These are phyloP conservation scores for Artomyces pyxidatus DNA, from an alignment of 768 basidiomycete genomes.

Conservation along the genomic window DNA sequence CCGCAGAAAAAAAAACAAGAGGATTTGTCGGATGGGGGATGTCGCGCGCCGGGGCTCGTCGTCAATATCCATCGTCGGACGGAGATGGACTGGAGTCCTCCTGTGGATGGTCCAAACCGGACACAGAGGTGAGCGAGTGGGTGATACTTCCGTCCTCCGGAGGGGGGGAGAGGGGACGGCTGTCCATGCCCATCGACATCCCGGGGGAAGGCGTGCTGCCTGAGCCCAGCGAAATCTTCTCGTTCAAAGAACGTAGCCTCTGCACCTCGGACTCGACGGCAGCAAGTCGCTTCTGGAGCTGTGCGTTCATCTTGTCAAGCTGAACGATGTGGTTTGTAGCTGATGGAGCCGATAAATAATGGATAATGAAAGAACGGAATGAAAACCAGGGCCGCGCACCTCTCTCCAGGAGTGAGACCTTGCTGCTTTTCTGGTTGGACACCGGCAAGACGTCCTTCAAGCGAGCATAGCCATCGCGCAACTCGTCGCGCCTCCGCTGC, in stretches of 20 bases:
- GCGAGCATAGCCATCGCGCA: slow-evolving; percentile 83
- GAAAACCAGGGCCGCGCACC: slow-evolving; percentile 43
- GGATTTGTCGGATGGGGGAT: slow-evolving; percentile 12
- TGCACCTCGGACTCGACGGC: slow-evolving; percentile 61
- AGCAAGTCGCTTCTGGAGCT: slow-evolving; percentile 60
- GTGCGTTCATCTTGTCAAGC: slow-evolving; percentile 65
- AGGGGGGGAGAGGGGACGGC: slow-evolving; percentile 55
- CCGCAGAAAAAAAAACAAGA: slow-evolving; percentile 17
- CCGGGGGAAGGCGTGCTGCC: slow-evolving; percentile 47
- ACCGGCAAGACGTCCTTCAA: slow-evolving; percentile 82
- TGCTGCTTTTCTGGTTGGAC: slow-evolving; percentile 87
- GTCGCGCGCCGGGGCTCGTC: slow-evolving; percentile 14
- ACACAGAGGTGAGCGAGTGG: slow-evolving; percentile 42
- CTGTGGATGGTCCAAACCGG: slow-evolving; percentile 52
- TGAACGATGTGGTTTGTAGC: slow-evolving; percentile 73
- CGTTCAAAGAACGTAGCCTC: slow-evolving; percentile 67
- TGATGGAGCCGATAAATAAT: slow-evolving; percentile 21
- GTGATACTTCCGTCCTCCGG: slow-evolving; percentile 40
- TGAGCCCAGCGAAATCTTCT: slow-evolving; percentile 71
- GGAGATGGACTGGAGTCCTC: slow-evolving; percentile 47
- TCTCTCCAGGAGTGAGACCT: slow-evolving; percentile 82
- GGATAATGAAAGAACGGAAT: slow-evolving; percentile 5
- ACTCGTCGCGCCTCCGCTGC: slow-evolving; percentile 80
- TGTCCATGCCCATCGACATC: slow-evolving; percentile 32
- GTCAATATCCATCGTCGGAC: slow-evolving; percentile 27